Evolutionary conservation across 163 green algal genomes (phyloP), one percentile per base, ranked within the genome.

Genomic region (Scenedesmus sp.): DNA sequence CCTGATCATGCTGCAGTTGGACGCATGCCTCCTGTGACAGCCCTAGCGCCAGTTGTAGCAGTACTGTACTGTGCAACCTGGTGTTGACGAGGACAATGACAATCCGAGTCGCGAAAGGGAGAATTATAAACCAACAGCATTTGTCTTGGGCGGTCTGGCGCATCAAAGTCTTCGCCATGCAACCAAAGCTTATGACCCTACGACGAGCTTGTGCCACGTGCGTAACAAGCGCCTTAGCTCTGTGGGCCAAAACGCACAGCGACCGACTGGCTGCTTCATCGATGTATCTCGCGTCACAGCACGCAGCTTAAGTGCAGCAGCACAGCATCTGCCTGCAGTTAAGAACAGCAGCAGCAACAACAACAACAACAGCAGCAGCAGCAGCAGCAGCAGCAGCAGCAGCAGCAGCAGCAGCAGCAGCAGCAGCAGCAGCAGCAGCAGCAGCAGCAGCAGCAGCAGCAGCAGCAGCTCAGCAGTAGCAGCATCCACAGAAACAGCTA

Each of bases 331-430:
- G 65, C 65, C 24, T 37, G 65, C 65, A 76, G 9, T 40, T 37
- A 24, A 56, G 10, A 56, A 13, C 49, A 56, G 49, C 49, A 56
- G 49, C 15, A 56, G 49, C 49, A 1, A 13, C 49, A 56, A 13
- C 1, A 56, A 76, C 61, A n/a, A 18, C 61, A 76, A 18, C 61
- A 33, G 26, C n/a, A 33, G 61, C 61, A 33, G 61, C 13, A 18
- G 13, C 61, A 76, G 9, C 61, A 0, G 0, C 22, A 37, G 70
- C 70, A 40, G 24, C 70, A 37, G 43, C 42, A 61, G 1, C 72
- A 81, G 72, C 72, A 43, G 72, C 72, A 42, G 72, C 72, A 22
- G 72, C 33, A 42, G 72, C 72, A 81, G 72, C 35, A 43, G 72
- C 35, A 42, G 72, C 72, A 43, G 72, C 72, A 81, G 13, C 12